Evolutionary conservation across 192 early-diverging fungal genomes (phyloP), one percentile per base, ranked within the genome.

Genomic region (Mortierella hygrophila): DNA sequence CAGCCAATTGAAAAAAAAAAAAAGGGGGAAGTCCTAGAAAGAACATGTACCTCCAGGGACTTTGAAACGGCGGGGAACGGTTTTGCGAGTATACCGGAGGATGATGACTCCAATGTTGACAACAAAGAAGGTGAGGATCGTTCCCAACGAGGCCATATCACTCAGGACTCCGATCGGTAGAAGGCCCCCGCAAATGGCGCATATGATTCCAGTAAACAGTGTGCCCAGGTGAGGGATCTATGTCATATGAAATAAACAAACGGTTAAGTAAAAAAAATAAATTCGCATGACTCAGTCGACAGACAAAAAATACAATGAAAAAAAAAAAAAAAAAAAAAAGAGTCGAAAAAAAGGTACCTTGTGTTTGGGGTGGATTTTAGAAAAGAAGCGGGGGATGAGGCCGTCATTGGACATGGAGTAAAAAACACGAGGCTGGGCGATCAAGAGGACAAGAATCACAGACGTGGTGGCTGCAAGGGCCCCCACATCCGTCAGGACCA

Each of bases 401-500:
- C 97, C 97, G 88, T 98, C 97, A n/a, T 93, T 85, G 29, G 96
- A 94, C 97, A 98, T 97, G 41, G 95, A 89, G 46, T 94, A 93
- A 70, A 97, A 95, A 57, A 98, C 96, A 76, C 97, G 96, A 6
- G 97, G 94, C 88, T 98, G 97, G 47, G 91, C 95, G 75, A 97
- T 90, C 69, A 97, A 79, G 41, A 92, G 60, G 20, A 94, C 90
- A 11, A 97, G 90, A 32, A 97, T 94, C 0, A 97, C 97, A 3
- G 96, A 96, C 0, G 91, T 92, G 4, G 97, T 91, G 21, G 96
- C 97, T 23, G 89, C 83, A 65, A 98, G 74, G 4, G 95, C 97
- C 29, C 96, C 97, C 11, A 97, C 42, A 32, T 93, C 92, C n/a
- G 96, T 92, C 74, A 97, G 75, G 60, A 96, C 90, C 16, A 91